These are phyloP conservation scores for Talaromyces sp. DNA, from an alignment of 2,329 filamentous ascomycete species.

Conservation along the genomic window DNA sequence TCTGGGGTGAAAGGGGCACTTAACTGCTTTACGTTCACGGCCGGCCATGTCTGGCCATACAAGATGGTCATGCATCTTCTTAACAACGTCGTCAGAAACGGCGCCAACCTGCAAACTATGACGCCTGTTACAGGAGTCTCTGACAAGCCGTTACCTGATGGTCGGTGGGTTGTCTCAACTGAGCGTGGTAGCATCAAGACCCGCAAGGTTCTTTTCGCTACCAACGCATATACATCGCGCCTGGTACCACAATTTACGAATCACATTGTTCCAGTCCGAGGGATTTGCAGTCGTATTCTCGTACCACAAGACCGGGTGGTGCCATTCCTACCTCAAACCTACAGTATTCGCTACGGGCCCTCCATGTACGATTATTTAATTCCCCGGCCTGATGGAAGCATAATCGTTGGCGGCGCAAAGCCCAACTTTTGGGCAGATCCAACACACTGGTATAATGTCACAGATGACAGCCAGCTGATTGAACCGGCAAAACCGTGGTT, in stretches of 20 bases:
- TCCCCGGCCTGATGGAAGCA: constrained; percentile 47
- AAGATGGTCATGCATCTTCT: constrained; percentile 73
- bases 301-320: constrained; percentile 18
- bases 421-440: constrained; percentile 33
- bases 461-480: constrained; percentile 47
- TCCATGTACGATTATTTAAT: constrained; percentile 65
- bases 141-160: constrained; percentile 14
- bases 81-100: constrained; percentile 49
- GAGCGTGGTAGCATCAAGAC: constrained; percentile 61
- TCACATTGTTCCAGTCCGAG: constrained; percentile 71
- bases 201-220: constrained; percentile 66
- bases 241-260: constrained; percentile 65
- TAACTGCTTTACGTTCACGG: constrained; percentile 28
- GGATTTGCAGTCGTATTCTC: constrained; percentile 38
- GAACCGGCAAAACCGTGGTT: constrained; percentile 37
- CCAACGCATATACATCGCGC: constrained; percentile 77
- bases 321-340: constrained; percentile 43
- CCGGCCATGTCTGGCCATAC: constrained; percentile 55
- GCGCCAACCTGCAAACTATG: constrained; percentile 50
- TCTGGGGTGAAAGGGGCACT: constrained; percentile 35
- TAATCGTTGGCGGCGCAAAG: constrained; percentile 60
- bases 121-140: constrained; percentile 40
- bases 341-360: constrained; percentile 55
- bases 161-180: constrained; percentile 61
- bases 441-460: constrained; percentile 42